Evolutionary conservation across 306 rosid genomes (phyloP).

Genomic region (Medicago ruthenica): DNA sequence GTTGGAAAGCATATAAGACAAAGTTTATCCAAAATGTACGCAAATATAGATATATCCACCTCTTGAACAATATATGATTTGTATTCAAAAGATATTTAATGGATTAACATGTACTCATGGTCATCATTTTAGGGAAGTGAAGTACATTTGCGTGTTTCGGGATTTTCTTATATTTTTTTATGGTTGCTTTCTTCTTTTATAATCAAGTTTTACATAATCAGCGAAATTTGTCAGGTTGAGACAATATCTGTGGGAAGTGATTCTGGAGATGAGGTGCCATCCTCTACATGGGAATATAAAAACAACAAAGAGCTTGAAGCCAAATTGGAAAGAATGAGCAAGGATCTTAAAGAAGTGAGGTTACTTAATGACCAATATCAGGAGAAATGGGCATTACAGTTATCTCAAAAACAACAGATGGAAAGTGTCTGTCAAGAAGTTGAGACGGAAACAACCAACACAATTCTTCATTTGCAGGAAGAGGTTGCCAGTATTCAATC

Average conservation of each 20-base stretch:
- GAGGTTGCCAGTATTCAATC: slow-evolving; percentile 75
- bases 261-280: slow-evolving; percentile 59
- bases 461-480: slow-evolving; percentile 91
- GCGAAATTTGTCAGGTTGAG: slow-evolving; percentile 60
- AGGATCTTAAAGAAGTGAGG: slow-evolving; percentile 79
- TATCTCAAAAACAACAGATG: slow-evolving; percentile 62
- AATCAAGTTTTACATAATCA: slow-evolving; percentile 37
- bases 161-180: slow-evolving; percentile 17
- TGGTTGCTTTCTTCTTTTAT: slow-evolving; percentile 33
- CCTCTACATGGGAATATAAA: slow-evolving; percentile 48
- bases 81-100: slow-evolving; percentile 27
- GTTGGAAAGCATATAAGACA: slow-evolving; percentile 31
- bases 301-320: slow-evolving; percentile 53
- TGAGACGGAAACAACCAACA: slow-evolving; percentile 88
- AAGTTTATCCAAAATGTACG: slow-evolving; percentile 14
- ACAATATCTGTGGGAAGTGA: slow-evolving; percentile 58
- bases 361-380: slow-evolving; percentile 62
- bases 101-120: slow-evolving; percentile 16
- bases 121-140: slow-evolving; percentile 33
- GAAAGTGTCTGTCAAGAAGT: slow-evolving; percentile 83
- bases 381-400: slow-evolving; percentile 64
- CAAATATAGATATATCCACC: slow-evolving; percentile 29
- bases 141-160: slow-evolving; percentile 14
- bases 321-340: slow-evolving; percentile 68
- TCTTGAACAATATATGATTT: slow-evolving; percentile 30